Base-by-base conservation (phyloP, 805 yeast species). In the Soucietia sequanensis region DNA sequence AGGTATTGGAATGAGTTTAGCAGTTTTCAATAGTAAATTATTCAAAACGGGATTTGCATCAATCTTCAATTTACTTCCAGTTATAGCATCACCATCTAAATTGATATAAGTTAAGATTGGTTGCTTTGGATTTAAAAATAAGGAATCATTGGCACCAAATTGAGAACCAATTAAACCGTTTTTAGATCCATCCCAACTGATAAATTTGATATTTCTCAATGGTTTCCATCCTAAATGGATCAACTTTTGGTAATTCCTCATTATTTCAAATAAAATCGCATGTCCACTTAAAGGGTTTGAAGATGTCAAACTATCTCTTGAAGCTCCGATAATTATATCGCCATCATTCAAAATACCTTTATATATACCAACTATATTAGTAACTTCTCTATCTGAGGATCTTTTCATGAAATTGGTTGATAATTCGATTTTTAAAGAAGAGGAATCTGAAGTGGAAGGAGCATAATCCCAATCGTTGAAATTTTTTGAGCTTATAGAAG, bases 191-290 rank as follows among this genome's bases (percentile, higher is more conserved):
- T 68, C 74, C 68, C 70, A 66, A 1, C 68, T 62, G 3, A 67
- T 54, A 45, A 68, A 65, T 33, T 60, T 55, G 25, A 68, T 60
- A 9, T 52, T 56, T 27, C 74, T 50, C 22, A 66, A 47, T 1
- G 74, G 74, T 39, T 56, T 60, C 74, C 74, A 68, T 2, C 74
- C 74, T 28, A 55, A 30, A 20, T 48, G 42, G 12, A 44, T 47
- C 35, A 68, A 50, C 32, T 52, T 46, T 14, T 57, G 54, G 33
- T 58, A 58, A 30, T 62, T 58, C 12, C 66, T 46, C 59, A 68
- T 58, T 5, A 64, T 54, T 37, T 68, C 72, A 24, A 68, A 48
- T 38, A 68, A 41, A 13, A 68, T 45, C 1, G 64, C 71, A 35
- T 67, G 72, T 6, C 62, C 62, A 36, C 68, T 58, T 31, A 61